Evolutionary conservation across 495 filamentous ascomycete genomes (phyloP), one percentile per base, ranked within the genome.

Genomic region (Lepidopterella palustris): DNA sequence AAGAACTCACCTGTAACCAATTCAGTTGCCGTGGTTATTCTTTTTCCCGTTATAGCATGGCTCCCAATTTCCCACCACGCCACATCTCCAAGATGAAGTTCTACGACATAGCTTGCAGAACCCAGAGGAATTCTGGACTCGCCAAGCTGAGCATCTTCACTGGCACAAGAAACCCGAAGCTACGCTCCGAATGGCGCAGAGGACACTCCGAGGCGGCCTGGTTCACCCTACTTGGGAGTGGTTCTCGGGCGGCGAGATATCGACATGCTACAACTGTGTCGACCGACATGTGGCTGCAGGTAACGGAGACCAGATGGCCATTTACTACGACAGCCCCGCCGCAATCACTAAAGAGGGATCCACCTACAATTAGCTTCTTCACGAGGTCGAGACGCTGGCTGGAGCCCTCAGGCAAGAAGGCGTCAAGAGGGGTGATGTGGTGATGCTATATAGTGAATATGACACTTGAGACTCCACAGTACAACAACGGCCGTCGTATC

Each of bases 201-300:
- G 80, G 58, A 76, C 70, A 5, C 74, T 85, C 3, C 58, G 73
- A 25, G 77, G 73, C 57, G 81, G 79, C 5, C 67, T 67, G 48
- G 68, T 62, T 27, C 79, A 87, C 62, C 70, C 74, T 25, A 74
- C 85, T 66, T 96, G 90, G 88, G 80, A 81, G 27, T 97, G 90
- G 92, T 97, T 96, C 63, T 84, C 89, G 0, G 88, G 82, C 56
- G 92, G 92, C 48, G 84, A 92, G 74, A 87, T 97, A 67, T 95
- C 88, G 24, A 96, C 91, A 0, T 85, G 84, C 53, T 96, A 87
- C 73, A 97, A 97, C 69, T 93, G 90, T 64, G 75, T 97, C 27
- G 92, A 96, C 70, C 80, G 92, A 21, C 92, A 96, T 72, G 90
- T 97, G 15, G 0, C 26, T 1, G 49, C 39, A 25, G 64, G 90